These are phyloP conservation scores for Moniliella sp. DNA, from an alignment of 1,284 basidiomycete genomes.

Conservation along the genomic window DNA sequence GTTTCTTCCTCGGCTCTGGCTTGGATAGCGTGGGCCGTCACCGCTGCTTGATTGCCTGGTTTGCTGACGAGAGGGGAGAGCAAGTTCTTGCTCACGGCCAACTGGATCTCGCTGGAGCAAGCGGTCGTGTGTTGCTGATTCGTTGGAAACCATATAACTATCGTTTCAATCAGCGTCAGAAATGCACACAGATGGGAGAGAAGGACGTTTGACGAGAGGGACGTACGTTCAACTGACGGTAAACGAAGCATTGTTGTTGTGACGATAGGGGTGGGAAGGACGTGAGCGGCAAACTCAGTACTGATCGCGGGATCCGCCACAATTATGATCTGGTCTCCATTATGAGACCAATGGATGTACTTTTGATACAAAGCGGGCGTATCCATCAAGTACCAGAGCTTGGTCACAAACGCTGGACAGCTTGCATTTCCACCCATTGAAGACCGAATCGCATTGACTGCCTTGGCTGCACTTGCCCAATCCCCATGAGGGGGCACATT, in stretches of 20 bases:
- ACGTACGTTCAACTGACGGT: constrained; percentile 30
- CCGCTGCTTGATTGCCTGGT: no score
- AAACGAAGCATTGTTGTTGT: constrained; percentile 31
- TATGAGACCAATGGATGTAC: constrained; percentile 26
- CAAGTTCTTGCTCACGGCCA: no score
- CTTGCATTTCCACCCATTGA: constrained; percentile 31
- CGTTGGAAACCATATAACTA: constrained; percentile 32
- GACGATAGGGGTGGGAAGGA: constrained; percentile 27
- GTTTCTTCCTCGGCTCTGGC: no score
- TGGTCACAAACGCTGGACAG: constrained; percentile 32
- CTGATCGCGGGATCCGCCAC: constrained; percentile 24
- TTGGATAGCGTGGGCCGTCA: no score
- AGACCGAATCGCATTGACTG: no score
- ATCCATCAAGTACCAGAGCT: constrained; percentile 33
- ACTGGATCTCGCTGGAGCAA: constrained; percentile 22
- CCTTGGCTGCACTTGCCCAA: no score
- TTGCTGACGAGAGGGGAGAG: no score
- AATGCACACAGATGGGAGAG: no score
- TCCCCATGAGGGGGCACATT: no score
- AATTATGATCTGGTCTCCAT: constrained; percentile 26
- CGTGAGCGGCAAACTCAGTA: constrained; percentile 27
- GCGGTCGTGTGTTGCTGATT: constrained; percentile 22
- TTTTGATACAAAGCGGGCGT: constrained; percentile 21
- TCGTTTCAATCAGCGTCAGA: no score
- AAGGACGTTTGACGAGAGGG: no score